A percentile compares a stretch with the other conserved stretches of the same genome.
phyloP scores from a whole-genome alignment of 805 yeast genomes.

The Spathaspora hagerdaliae region DNA sequence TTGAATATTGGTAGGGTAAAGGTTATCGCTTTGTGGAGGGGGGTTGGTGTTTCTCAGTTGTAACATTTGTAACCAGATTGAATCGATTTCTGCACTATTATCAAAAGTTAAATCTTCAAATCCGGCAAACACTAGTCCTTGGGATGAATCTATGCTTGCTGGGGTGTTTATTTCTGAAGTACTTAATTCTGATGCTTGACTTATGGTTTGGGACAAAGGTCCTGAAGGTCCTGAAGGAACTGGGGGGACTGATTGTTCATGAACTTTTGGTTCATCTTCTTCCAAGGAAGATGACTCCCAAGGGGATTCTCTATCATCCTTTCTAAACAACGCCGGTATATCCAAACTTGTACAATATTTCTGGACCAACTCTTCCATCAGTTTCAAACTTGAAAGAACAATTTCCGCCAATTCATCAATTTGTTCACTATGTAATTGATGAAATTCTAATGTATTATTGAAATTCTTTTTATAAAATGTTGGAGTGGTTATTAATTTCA shows the following conservation, averaged over 20 bases:
- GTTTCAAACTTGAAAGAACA: background rate
- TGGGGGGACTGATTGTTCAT: background rate
- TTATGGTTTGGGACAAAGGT: background rate
- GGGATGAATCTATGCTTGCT: background rate
- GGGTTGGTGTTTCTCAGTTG: slow-evolving; percentile 11
- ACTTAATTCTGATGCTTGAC: background rate
- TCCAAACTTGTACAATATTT: slow-evolving; percentile 4
- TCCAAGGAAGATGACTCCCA: background rate
- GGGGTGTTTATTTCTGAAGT: background rate
- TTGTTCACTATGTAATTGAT: slow-evolving; percentile 4
- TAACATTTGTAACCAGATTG: slow-evolving; percentile 26
- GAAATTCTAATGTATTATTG: background rate
- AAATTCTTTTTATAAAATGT: slow-evolving; percentile 15
- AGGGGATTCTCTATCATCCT: background rate
- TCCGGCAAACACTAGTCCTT: slow-evolving; percentile 2
- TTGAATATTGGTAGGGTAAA: too few species aligned
- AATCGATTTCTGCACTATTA: slow-evolving; percentile 22
- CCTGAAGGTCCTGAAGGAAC: background rate
- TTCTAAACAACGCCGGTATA: slow-evolving; percentile 1
- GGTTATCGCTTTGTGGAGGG: too few species aligned
- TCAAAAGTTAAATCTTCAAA: slow-evolving; percentile 14
- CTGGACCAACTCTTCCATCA: background rate
- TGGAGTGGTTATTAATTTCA: slow-evolving; percentile 28
- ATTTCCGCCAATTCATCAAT: slow-evolving; percentile 4
- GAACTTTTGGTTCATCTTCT: background rate